Conservation (phyloP, 2,329 filamentous ascomycete genomes). For the Aspergillus oerlinghausenensis region DNA sequence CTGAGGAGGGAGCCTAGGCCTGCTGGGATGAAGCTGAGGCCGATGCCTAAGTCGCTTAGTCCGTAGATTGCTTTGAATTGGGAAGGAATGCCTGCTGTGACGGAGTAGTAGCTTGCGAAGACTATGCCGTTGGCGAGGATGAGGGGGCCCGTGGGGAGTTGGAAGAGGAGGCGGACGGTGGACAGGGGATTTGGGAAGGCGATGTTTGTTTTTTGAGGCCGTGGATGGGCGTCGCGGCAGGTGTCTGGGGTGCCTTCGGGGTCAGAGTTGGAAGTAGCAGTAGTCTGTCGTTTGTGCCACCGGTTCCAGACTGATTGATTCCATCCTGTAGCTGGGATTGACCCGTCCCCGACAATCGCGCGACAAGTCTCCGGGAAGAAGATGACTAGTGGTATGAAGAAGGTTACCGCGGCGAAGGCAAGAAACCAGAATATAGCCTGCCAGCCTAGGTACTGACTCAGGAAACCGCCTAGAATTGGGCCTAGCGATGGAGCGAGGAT, state of each 20-base stretch:
- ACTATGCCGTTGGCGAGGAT: constrained; percentile 36
- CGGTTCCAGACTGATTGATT: constrained; percentile 23
- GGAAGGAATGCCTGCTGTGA: constrained; percentile 37
- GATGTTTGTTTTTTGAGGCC: constrained; percentile 4
- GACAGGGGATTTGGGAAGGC: constrained; percentile 37
- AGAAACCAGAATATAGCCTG: constrained; percentile 52
- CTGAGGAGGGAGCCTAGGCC: constrained; percentile 39
- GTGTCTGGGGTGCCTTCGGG: background rate
- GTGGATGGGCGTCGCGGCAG: background rate
- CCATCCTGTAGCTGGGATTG: constrained; percentile 22
- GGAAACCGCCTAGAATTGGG: constrained; percentile 48
- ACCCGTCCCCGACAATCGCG: constrained; percentile 32
- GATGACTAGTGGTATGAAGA: constrained; percentile 18
- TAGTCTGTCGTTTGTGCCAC: background rate
- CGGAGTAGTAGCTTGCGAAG: constrained; percentile 40
- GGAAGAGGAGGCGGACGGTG: constrained; percentile 28
- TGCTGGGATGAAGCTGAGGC: constrained; percentile 42
- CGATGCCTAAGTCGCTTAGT: constrained; percentile 38
- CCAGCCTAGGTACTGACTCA: constrained; percentile 49
- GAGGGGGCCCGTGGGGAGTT: constrained; percentile 27
- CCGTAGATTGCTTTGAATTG: constrained; percentile 35
- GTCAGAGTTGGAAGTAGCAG: too few relatives aligned
- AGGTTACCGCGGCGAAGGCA: constrained; percentile 36
- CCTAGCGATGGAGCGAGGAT: constrained; percentile 45
- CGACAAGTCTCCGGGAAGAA: constrained; percentile 36